Evolutionary conservation across 768 basidiomycete species (phyloP).

Genomic region (Tephrocybe sp.): DNA sequence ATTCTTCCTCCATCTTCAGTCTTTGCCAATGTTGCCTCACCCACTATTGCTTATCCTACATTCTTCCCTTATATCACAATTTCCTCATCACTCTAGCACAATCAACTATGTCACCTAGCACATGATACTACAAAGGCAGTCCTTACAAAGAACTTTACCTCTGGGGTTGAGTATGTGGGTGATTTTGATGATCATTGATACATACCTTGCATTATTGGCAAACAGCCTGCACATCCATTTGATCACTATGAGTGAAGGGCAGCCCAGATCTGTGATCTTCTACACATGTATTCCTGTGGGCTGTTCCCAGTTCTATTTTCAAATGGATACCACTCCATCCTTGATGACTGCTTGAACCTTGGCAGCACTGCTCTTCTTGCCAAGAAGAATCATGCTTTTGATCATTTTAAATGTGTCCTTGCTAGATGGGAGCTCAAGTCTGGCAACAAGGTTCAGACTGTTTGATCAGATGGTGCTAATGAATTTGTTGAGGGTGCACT

Average conservation of each 20-base stretch:
- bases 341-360: not conserved
- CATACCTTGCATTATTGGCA: conserved; percentile 7
- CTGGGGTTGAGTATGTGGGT: conserved; percentile 2
- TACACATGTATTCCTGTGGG: not conserved
- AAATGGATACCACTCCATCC: not conserved
- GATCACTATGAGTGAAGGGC: not conserved
- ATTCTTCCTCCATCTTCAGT: too few species aligned
- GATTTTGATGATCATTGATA: not conserved
- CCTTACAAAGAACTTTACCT: not conserved
- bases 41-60: too few species aligned
- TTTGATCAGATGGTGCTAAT: not conserved
- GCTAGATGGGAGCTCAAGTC: not conserved
- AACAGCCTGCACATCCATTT: conserved; percentile 2
- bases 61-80: too few species aligned
- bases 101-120: not conserved
- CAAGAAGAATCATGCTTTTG: not conserved
- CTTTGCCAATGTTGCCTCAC: too few species aligned
- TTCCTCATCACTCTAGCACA: conserved; percentile 2
- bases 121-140: not conserved
- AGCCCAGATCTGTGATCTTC: not conserved
- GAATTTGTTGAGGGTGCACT: not conserved
- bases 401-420: not conserved
- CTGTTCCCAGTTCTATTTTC: not conserved
- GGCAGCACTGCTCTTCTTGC: not conserved
- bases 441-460: not conserved